Conservation (phyloP, 225 moss, liverwort and hornwort genomes). For the Asterella californica region DNA sequence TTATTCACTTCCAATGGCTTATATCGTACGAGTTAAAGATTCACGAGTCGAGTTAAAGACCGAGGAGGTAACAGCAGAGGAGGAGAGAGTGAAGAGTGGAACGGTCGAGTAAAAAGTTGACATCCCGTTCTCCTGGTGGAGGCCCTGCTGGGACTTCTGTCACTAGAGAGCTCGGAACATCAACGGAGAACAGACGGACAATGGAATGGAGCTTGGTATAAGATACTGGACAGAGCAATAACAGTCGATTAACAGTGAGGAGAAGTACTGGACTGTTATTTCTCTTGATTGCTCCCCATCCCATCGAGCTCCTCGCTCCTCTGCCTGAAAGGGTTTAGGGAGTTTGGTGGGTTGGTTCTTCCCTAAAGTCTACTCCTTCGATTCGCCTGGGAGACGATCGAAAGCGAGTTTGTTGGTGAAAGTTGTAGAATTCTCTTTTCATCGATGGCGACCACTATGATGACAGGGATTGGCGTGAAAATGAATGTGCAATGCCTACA, state of each 20-base stretch:
- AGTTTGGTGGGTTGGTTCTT: not conserved
- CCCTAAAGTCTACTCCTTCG: not conserved
- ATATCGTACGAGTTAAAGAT: too few species aligned
- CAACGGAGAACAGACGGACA: not conserved
- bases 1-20: too few species aligned
- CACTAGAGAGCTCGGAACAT: not conserved
- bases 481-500: not conserved
- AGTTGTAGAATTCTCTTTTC: not conserved
- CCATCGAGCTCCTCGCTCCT: not conserved
- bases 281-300: not conserved
- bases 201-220: not conserved
- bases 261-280: not conserved
- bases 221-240: too few species aligned
- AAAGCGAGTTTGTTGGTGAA: not conserved
- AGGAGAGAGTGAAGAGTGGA: too few species aligned
- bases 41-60: too few species aligned
- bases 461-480: not conserved
- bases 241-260: too few species aligned
- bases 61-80: too few species aligned
- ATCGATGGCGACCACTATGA: not conserved
- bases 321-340: not conserved
- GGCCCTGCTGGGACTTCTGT: not conserved
- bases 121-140: too few species aligned
- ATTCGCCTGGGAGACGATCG: not conserved
- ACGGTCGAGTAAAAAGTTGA: too few species aligned